Base-by-base conservation (phyloP, 225 moss, liverwort and hornwort genomes). In the Marchantia polymorpha region DNA sequence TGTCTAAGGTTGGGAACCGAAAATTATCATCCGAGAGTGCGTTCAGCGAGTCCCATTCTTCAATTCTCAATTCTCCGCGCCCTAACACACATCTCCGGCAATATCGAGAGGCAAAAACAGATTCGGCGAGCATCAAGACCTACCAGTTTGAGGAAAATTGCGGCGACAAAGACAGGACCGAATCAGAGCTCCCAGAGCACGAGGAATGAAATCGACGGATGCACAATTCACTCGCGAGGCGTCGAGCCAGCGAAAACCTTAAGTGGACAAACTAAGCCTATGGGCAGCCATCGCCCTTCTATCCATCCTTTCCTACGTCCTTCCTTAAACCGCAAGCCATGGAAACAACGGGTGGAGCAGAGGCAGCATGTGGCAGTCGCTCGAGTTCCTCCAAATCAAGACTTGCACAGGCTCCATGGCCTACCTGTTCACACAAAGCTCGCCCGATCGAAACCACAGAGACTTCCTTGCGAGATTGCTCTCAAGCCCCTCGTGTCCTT, bases 291-390 rank as follows among this genome's bases (percentile, higher is more conserved):
- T 76, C 69, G 56, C 76, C 65, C 66, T n/a, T 46, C 69, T 53
- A 71, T 72, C 66, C 79, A 76, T 78, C 58, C 53, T 47, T 71
- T 12, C 46, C 31, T 52, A 19, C 67, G 19, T 68, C 66, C 74
- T 78, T 79, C 74, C 75, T 82, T 75, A 85, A 64, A n/a, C 78
- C 64, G 73, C 61, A 75, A 72, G 75, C 82, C 82, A 85, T 48
- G 81, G 85, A 82, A 78, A 82, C 81, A 81, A 82, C 46, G 81
- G 84, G 69, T 79, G 81, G 63, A 82, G 72, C 79, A 84, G 59
- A 39, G 50, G 54, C 64, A 72, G 76, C 76, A 72, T 61, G 30
- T 56, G 73, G 46, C 12, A 70, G 59, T 12, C 68, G 7, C 52
- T 54, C 25, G 26, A 56, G 23, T 48, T 65, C 70, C 49, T 64